phyloP scores from a whole-genome alignment of 495 filamentous ascomycete genomes.

The Talaromyces trachyspermus region DNA sequence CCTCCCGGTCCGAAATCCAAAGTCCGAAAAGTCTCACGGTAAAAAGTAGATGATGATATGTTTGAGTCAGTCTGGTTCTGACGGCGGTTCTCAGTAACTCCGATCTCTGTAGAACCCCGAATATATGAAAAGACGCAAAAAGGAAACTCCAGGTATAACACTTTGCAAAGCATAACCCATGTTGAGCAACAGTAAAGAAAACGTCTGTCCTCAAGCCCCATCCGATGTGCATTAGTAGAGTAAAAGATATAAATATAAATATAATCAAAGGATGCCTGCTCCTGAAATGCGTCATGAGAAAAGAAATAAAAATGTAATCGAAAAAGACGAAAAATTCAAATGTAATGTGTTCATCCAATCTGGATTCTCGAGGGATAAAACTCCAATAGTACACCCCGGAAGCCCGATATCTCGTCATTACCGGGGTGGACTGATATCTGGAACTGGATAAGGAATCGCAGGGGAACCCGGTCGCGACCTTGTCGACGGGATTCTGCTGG shows the following conservation, averaged over 20 bases:
- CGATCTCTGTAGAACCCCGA: background rate
- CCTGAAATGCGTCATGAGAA: constrained; percentile 5
- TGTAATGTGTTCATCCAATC: background rate
- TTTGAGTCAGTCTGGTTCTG: constrained; percentile 4
- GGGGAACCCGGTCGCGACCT: constrained; percentile 5
- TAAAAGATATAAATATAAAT: constrained; percentile 10
- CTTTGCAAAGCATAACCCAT: too few species aligned
- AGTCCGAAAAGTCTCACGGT: too few species aligned
- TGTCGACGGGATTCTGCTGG: constrained; percentile 3
- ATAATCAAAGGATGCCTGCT: constrained; percentile 16
- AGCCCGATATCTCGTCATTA: too few species aligned
- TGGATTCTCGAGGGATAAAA: background rate
- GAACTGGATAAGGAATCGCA: constrained; percentile 1
- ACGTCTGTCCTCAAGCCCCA: too few species aligned
- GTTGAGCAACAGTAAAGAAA: too few species aligned
- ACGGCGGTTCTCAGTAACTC: too few species aligned
- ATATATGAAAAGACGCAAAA: constrained; percentile 10
- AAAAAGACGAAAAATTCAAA: background rate
- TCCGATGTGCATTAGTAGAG: too few species aligned
- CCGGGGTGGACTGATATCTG: constrained; percentile 26
- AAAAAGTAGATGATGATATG: too few species aligned
- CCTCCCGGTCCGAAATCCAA: too few species aligned
- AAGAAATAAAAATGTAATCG: constrained; percentile 1
- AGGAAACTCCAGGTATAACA: too few species aligned
- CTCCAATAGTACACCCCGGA: too few species aligned